phyloP scores from a whole-genome alignment of 495 filamentous ascomycete genomes.

The Barbatosphaeria neglecta region DNA sequence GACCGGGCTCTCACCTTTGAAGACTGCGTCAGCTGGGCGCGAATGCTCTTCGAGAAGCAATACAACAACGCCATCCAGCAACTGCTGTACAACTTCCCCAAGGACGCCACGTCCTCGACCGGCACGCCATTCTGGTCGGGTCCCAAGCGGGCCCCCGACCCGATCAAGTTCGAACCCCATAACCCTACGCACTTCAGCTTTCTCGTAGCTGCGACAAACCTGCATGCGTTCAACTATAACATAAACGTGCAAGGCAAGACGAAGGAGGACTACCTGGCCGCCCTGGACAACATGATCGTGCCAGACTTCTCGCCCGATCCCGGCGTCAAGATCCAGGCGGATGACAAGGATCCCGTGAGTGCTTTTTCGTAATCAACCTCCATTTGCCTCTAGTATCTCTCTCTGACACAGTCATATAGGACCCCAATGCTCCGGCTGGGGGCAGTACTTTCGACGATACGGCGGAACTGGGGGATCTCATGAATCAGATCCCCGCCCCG shows the following conservation, averaged over 20 bases:
- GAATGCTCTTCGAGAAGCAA: constrained; percentile 87
- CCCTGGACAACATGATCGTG: constrained; percentile 87
- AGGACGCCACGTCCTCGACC: constrained; percentile 75
- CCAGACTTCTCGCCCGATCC: constrained; percentile 91
- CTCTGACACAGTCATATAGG: constrained; percentile 24
- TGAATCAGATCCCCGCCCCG: constrained; percentile 58
- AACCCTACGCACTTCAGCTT: constrained; percentile 82
- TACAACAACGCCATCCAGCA: constrained; percentile 97
- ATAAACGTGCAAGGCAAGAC: constrained; percentile 69
- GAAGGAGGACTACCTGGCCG: constrained; percentile 56
- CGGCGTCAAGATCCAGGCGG: constrained; percentile 91
- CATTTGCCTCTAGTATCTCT: background rate
- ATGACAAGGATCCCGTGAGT: constrained; percentile 76
- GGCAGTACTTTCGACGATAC: constrained; percentile 53
- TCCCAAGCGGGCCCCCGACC: constrained; percentile 91
- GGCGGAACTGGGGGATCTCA: constrained; percentile 58
- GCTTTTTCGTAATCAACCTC: background rate
- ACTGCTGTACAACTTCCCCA: constrained; percentile 93
- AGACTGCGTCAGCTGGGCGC: constrained; percentile 91
- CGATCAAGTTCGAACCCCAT: constrained; percentile 73
- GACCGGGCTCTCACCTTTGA: constrained; percentile 89
- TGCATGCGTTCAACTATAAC: constrained; percentile 96
- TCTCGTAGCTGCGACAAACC: constrained; percentile 75
- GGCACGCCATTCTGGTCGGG: constrained; percentile 97
- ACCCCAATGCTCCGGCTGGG: constrained; percentile 62